A percentile compares a stretch with the other conserved stretches of the same genome.
Conservation (phyloP, 164 flowering plant species). For the Vitis vinifera region ASM3070453v1 NC_081822.1:24820001-24820500, state of each 20-base stretch:
- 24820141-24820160: slow-evolving; percentile 69
- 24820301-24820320: neutral
- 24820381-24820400: neutral
- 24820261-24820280: neutral
- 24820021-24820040: slow-evolving; percentile 85
- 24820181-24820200: slow-evolving; percentile 77
- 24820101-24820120: slow-evolving; percentile 86
- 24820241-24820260: slow-evolving; percentile 41
- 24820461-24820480: no score
- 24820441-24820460: no score
- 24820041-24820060: slow-evolving; percentile 89
- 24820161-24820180: slow-evolving; percentile 77
- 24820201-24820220: slow-evolving; percentile 98
- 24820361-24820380: slow-evolving; percentile 1
- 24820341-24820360: neutral
- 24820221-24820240: slow-evolving; percentile 84
- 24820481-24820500: no score
- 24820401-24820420: no score
- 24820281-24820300: neutral
- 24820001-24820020: neutral
- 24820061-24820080: slow-evolving; percentile 93
- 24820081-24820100: slow-evolving; percentile 92
- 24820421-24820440: no score
- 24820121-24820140: slow-evolving; percentile 87
- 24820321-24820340: neutral